Evolutionary conservation across 2,329 filamentous ascomycete species (phyloP), one percentile per base, ranked within the genome.

Genomic region (Seiridium unicorne): DNA sequence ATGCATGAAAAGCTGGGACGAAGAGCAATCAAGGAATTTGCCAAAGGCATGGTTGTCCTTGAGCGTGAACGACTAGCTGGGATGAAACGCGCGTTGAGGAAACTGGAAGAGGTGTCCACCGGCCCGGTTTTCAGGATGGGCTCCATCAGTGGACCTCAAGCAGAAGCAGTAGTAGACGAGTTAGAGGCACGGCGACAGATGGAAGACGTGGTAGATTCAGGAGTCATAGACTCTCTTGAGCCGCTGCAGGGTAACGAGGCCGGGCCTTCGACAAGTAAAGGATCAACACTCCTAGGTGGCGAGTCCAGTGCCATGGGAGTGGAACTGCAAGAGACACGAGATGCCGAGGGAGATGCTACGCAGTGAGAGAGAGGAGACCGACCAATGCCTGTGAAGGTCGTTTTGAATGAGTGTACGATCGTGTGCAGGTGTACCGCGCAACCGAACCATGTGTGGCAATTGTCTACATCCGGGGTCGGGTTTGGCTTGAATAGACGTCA

Each of bases 21-120:
- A 62, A 84, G 84, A 61, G 91, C 92, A 35, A 84, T 97, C 62
- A 86, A 83, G 65, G 87, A 92, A 51, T 85, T 96, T 66, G 94
- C 91, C 18, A 84, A 82, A 69, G 86, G 86, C 38, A 93, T 93
- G 84, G 80, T 98, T 34, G 85, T 97, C 3, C 83, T 85, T 57
- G 95, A 99, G 77, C 85, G 84, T 65, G 90, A 91, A 70, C 84
- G 91, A 65, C 77, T 97, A 64, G 92, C 92, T 66, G 88, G 90
- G 26, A 89, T 99, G 82, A 85, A 84, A 77, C 83, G 94, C 64
- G 93, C 93, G 7, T 74, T 97, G 66, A 84, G 92, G 64, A 87
- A 82, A 65, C 74, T 90, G 46, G 77, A 74, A 62, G 69, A 72
- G 62, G 69, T 63, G n/a, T 48, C 46, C 11, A 18, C 44, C 11